Evolutionary conservation across 352 stramenopile species (phyloP), one percentile per base, ranked within the genome.

Genomic region (Globisporangium parvum): DNA sequence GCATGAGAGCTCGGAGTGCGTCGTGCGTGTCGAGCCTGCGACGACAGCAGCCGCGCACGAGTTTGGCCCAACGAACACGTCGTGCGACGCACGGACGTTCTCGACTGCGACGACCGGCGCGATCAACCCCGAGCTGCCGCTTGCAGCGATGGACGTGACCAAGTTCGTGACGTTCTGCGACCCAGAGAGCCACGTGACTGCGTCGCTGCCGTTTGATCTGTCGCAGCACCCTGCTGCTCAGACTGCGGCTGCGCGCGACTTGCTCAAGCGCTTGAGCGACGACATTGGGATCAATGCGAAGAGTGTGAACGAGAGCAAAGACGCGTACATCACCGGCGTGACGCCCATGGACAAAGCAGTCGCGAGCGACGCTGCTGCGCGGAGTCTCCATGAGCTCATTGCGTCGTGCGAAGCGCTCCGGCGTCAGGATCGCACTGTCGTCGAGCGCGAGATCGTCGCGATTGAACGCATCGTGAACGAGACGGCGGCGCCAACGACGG

Each of bases 191-290:
- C 62, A 79, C 53, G 55, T 88, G 6, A 51, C 58, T 3, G 21
- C 63, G 15, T 65, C 60, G 14, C 67, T 99, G 12, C 95, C 96
- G 35, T 99, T 99, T 63, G 85, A 98, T 53, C 64, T 99, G 28
- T 89, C 78, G 0, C 65, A 74, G 14, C 95, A 97, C 37, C 91
- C 77, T 51, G 89, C 66, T 42, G 91, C 86, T 17, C 87, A 97
- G 62, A 98, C 92, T 20, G 89, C 95, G 45, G 97, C 95, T 50
- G 97, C 94, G 8, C 92, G 97, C 66, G 92, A 97, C 60, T 87
- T 98, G 40, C 84, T 98, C 21, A 87, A 94, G 55, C 78, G 96
- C 23, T 83, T 99, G 4, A 66, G 65, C 5, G 87, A 97, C 39
- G 96, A 99, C 61, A 93, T 98, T 47, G 73, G 80, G n/a, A 85